phyloP scores from a whole-genome alignment of 2,329 filamentous ascomycete species.

The Cucurbitaria berberidis region DNA sequence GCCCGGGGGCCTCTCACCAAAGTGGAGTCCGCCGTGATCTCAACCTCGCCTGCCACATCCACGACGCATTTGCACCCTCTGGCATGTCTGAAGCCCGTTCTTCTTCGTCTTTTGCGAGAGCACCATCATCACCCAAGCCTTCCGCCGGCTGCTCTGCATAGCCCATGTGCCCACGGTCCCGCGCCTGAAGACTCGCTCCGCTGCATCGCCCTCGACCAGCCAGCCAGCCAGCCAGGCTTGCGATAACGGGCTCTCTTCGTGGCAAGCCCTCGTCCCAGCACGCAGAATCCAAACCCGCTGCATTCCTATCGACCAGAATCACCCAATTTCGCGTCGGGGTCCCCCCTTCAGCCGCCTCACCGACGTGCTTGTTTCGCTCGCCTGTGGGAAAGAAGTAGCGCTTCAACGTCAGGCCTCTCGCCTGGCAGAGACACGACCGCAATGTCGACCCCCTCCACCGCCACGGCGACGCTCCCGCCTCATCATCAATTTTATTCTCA shows the following conservation, averaged over 20 bases:
- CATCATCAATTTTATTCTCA: slow-evolving; percentile 51
- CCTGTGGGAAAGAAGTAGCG: slow-evolving; percentile 30
- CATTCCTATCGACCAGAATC: slow-evolving; percentile 16
- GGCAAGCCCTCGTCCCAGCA: slow-evolving; percentile 22
- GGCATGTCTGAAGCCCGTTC: slow-evolving; percentile 24
- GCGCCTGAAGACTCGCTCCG: slow-evolving; percentile 33
- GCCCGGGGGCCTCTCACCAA: slow-evolving; percentile 19
- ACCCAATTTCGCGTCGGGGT: slow-evolving; percentile 12
- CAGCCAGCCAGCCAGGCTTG: slow-evolving; percentile 25
- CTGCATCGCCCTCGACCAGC: slow-evolving; percentile 36
- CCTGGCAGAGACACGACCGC: slow-evolving; percentile 30
- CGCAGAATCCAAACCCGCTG: slow-evolving; percentile 14
- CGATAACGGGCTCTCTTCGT: slow-evolving; percentile 33
- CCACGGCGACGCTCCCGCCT: slow-evolving; percentile 50
- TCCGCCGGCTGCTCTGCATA: slow-evolving; percentile 8
- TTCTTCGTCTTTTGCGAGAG: slow-evolving; percentile 32
- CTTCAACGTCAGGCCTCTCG: slow-evolving; percentile 35
- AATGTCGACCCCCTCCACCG: slow-evolving; percentile 55
- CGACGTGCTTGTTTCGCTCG: slow-evolving; percentile 22
- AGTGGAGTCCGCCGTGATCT: slow-evolving; percentile 24
- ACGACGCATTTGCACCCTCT: slow-evolving; percentile 8
- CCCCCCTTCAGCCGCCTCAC: slow-evolving; percentile 18
- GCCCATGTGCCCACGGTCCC: slow-evolving; percentile 24
- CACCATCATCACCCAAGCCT: slow-evolving; percentile 11
- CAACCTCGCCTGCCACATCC: slow-evolving; percentile 19